Conservation (phyloP, 2,329 filamentous ascomycete genomes). For the Lasiodiplodia sp. region DNA sequence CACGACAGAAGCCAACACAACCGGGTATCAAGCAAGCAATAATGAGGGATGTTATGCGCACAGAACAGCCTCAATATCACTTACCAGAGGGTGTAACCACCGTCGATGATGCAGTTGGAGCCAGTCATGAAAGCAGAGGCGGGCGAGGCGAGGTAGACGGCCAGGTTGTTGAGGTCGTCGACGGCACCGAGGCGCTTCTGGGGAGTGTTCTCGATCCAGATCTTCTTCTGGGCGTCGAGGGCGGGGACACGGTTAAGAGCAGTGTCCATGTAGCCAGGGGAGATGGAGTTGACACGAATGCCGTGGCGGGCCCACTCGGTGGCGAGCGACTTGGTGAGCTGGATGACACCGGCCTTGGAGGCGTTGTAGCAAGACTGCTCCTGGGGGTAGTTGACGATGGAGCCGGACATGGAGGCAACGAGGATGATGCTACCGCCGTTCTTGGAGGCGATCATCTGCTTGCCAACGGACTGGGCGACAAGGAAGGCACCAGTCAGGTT, state of each 20-base stretch:
- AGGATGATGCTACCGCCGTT: slow-evolving; percentile 78
- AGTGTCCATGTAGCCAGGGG: slow-evolving; percentile 87
- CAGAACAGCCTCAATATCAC: slow-evolving; percentile 1
- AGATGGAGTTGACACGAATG: slow-evolving; percentile 85
- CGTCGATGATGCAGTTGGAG: slow-evolving; percentile 69
- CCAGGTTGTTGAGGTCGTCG: slow-evolving; percentile 79
- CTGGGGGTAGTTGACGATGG: slow-evolving; percentile 64
- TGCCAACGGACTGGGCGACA: slow-evolving; percentile 66
- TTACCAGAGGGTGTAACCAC: slow-evolving; percentile 52
- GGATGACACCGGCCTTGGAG: slow-evolving; percentile 80
- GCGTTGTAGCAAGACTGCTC: slow-evolving; percentile 86
- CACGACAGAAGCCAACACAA: slow-evolving; percentile 9
- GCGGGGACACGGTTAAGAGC: slow-evolving; percentile 79
- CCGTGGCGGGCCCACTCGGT: slow-evolving; percentile 84
- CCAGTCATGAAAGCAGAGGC: slow-evolving; percentile 80
- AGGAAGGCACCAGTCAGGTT: slow-evolving; percentile 83
- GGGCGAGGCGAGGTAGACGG: slow-evolving; percentile 78
- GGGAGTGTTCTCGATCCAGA: slow-evolving; percentile 77
- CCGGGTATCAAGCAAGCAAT: slow-evolving; percentile 22
- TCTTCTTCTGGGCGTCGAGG: slow-evolving; percentile 81
- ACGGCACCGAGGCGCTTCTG: slow-evolving; percentile 75
- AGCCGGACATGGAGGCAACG: slow-evolving; percentile 69
- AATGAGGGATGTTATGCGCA: slow-evolving; percentile 1
- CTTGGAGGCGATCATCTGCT: slow-evolving; percentile 72
- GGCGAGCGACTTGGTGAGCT: slow-evolving; percentile 80